Base-by-base conservation (phyloP, 805 yeast genomes). In the Lachancea thermotolerans region DNA sequence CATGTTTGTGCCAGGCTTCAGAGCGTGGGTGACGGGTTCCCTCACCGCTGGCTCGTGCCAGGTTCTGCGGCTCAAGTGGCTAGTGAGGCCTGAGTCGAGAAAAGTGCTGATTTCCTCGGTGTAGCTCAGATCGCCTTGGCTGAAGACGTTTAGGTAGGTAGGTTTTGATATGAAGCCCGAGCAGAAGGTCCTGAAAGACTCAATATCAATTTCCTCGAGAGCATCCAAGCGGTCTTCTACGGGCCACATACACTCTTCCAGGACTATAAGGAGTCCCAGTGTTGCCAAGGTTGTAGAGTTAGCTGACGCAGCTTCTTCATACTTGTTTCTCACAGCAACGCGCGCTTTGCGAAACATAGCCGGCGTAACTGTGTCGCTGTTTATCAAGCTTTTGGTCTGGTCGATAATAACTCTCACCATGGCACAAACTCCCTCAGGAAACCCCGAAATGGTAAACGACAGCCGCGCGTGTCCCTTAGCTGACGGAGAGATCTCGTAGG, bases 231-330 rank as follows among this genome's bases (percentile, higher is more conserved):
- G 65, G 29, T 77, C 77, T 21, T 79, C 77, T 2, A 81, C 49
- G 1, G 72, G 56, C 78, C 81, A 78, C 28, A 76, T 67, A 38
- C 72, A 64, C 47, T 76, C 76, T 49, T 85, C 95, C 31, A 83
- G 51, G 0, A 75, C 65, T 14, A 76, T 70, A 36, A 75, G 56
- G 0, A 78, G 55, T 0, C 81, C 82, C 10, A 78, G 63, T 3
- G 76, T 63, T 0, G 79, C 77, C 39, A 75, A 58, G 12, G 69
- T 64, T 2, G 77, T 62, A 1, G 85, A 75, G 37, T 70, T 70
- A 2, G 70, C 65, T 5, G 67, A 61, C 1, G 62, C 56, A 7
- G 81, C 61, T 3, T 63, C 63, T 29, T 68, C 70, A 57, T 78
- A 81, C 30, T 73, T 69, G 16, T 65, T 59, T 47, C 83, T 66